Percentiles rank a stretch among this genome's conserved stretches.
Conservation (phyloP, 1,284 basidiomycete species). For the Boletus sp. region DNA sequence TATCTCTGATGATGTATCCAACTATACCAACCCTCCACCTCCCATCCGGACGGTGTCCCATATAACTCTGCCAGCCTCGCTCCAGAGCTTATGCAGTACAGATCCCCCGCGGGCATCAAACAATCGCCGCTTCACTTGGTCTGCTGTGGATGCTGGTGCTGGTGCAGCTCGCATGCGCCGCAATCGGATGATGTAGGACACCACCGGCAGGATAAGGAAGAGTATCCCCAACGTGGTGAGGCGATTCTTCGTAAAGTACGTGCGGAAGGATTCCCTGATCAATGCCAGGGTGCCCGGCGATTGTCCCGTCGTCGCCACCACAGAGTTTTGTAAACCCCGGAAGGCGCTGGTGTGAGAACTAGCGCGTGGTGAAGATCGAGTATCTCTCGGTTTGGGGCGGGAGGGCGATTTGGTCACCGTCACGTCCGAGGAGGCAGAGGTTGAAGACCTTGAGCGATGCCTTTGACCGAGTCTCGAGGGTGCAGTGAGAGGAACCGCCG, state of each 20-base stretch:
- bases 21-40: constrained; percentile 63
- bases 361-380: constrained; percentile 10
- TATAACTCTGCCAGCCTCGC: constrained; percentile 51
- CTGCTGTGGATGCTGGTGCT: constrained; percentile 41
- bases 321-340: constrained; percentile 22
- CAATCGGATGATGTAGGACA: constrained; percentile 54
- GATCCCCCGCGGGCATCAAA: constrained; percentile 36
- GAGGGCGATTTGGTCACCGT: constrained; percentile 26
- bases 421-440: constrained; percentile 21
- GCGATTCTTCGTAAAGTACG: constrained; percentile 45
- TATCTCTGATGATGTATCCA: constrained; percentile 12
- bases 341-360: constrained; percentile 24
- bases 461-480: constrained; percentile 21
- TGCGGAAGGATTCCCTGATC: constrained; percentile 42
- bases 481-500: constrained; percentile 43
- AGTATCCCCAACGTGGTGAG: constrained; percentile 50
- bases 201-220: constrained; percentile 56
- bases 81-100: constrained; percentile 47
- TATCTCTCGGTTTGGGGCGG: constrained; percentile 7
- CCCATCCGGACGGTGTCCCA: constrained; percentile 72
- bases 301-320: constrained; percentile 27
- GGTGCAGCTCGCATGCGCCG: constrained; percentile 34
- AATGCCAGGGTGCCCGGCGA: constrained; percentile 44
- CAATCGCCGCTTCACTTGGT: constrained; percentile 55
- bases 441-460: constrained; percentile 25